Conservation (phyloP, 2,329 filamentous ascomycete species). For the Aspergillus sp. region DNA sequence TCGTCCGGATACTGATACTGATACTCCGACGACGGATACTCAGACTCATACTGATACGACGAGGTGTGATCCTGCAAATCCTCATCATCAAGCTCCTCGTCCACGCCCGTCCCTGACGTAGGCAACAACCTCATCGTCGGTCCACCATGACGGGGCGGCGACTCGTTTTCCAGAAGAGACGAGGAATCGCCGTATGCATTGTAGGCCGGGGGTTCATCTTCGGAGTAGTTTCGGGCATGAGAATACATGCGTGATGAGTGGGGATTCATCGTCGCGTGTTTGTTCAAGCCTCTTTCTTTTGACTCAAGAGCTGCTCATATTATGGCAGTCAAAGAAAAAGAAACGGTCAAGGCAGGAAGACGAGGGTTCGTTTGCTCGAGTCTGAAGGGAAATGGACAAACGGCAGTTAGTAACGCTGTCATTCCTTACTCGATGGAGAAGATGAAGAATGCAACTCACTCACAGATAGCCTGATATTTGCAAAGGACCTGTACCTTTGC, state of each 20-base stretch:
- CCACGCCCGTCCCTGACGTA: conserved; percentile 18
- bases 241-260: conserved; percentile 20
- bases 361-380: neutral
- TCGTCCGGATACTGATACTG: conserved; percentile 4
- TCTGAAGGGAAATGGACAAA: neutral
- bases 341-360: neutral
- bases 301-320: neutral
- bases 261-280: conserved; percentile 11
- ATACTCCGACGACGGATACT: conserved; percentile 16
- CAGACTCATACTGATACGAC: conserved; percentile 17
- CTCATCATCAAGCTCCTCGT: conserved; percentile 28
- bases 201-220: conserved; percentile 40
- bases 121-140: conserved; percentile 42
- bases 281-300: neutral
- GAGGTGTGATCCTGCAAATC: conserved; percentile 14
- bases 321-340: neutral
- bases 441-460: too few species aligned
- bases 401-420: too few species aligned
- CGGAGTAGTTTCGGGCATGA: conserved; percentile 27
- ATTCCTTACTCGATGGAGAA: too few species aligned
- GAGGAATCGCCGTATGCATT: conserved; percentile 23
- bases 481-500: too few species aligned
- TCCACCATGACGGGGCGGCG: conserved; percentile 26
- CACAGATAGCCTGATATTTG: too few species aligned
- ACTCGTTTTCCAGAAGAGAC: conserved; percentile 25